phyloP scores from a whole-genome alignment of 2,329 filamentous ascomycete species.

The Alternaria sp. region DNA sequence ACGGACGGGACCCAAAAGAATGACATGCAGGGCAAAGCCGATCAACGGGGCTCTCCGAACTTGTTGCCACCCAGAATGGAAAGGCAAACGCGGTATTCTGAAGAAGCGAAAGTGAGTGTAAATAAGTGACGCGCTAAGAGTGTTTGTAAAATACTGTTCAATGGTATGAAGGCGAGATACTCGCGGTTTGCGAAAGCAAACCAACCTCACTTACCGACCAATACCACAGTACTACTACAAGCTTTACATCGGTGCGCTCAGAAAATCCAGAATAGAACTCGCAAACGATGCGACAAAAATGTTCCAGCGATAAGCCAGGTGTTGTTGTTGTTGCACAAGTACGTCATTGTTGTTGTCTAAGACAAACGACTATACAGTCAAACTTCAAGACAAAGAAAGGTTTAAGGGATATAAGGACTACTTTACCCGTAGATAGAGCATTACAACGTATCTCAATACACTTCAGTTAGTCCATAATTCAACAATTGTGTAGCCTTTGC shows the following conservation, averaged over 20 bases:
- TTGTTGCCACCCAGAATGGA: neutral
- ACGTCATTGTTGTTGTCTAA: neutral
- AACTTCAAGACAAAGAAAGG: too few species aligned
- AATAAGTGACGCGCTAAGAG: neutral
- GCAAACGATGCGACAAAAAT: neutral
- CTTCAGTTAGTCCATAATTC: too few species aligned
- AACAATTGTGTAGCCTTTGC: neutral
- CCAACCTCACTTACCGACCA: neutral
- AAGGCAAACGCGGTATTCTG: neutral
- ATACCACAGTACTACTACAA: neutral
- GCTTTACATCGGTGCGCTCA: neutral
- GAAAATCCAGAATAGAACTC: rapidly evolving
- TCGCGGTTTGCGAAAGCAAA: neutral
- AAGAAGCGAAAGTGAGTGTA: neutral
- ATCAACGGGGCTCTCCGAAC: neutral
- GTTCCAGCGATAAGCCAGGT: neutral
- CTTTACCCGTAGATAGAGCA: too few species aligned
- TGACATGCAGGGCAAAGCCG: constrained; percentile 4
- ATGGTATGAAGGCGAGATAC: neutral
- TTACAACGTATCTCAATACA: too few species aligned
- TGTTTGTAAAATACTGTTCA: neutral
- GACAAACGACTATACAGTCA: too few species aligned
- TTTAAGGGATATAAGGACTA: too few species aligned
- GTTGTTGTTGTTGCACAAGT: neutral
- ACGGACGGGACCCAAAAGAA: neutral